phyloP scores from a whole-genome alignment of 106 monocot species.

The Cymbidium sinense region DNA sequence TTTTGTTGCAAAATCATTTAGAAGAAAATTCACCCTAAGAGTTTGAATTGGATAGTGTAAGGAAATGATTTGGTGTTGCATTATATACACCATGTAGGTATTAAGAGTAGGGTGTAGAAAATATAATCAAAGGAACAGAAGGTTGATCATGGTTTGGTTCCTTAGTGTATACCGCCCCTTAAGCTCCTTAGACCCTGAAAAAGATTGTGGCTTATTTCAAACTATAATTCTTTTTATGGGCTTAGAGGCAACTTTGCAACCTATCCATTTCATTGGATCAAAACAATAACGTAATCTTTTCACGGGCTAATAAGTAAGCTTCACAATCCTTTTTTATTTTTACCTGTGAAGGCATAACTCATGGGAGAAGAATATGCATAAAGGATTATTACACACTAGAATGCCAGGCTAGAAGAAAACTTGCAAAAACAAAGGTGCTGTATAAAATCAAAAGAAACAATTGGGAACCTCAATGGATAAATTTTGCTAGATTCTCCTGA shows the following conservation, averaged over 20 bases:
- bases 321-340: not conserved
- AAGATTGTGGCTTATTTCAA: not conserved
- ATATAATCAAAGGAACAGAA: not conserved
- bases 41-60: not conserved
- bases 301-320: not conserved
- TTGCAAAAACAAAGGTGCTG: not conserved
- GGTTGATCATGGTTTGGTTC: not conserved
- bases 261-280: not conserved
- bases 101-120: not conserved
- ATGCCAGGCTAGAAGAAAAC: not conserved
- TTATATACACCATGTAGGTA: not conserved
- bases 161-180: not conserved
- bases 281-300: not conserved
- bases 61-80: not conserved
- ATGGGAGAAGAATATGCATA: not conserved
- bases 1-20: not conserved
- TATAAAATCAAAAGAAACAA: not conserved
- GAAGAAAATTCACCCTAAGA: not conserved
- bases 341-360: not conserved
- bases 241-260: not conserved
- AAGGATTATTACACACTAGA: not conserved
- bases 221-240: not conserved
- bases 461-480: not conserved
- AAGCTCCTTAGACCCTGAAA: not conserved
- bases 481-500: not conserved